Base-by-base conservation (phyloP, 495 filamentous ascomycete genomes). In the Penicillium odoratum region DNA sequence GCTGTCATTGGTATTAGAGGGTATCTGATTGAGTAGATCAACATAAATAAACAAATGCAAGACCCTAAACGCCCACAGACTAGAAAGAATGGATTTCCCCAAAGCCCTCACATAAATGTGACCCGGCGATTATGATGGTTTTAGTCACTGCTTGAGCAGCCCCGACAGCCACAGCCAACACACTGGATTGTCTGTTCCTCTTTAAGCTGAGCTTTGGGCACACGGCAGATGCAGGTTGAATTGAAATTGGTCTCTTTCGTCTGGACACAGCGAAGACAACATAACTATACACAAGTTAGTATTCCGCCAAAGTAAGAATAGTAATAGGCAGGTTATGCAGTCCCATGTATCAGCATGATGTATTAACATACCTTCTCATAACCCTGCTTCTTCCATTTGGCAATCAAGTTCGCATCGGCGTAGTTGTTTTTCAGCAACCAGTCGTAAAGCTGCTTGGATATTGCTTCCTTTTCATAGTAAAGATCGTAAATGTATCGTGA, bases 241-340 rank as follows among this genome's bases (percentile, higher is more conserved):
- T 94, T 95, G 79, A 98, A 98, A 72, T 98, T 98, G 25, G 93
- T 97, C 80, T 99, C 95, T 73, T 97, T 97, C 4, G 94, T 97
- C 70, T 99, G 94, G 53, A 99, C 92, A 74, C 94, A 99, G 59
- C 92, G 87, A 52, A 97, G 79, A 69, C 94, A 99, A 70, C 94
- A 99, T 7, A 98, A 74, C 88, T 92, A 63, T 31, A 46, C 15
- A 53, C 48, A 59, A 30, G 50, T 33, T 3, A 54, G 58, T 72
- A 51, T 21, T 21, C 21, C 21, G 21, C 21, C 21, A 21, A 21
- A 21, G 21, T 21, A 21, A 21, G 21, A 21, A 2, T 2, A 21
- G 1, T 40, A 16, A n/a, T 40, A 6, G 13, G n/a, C 38, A 16
- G 13, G 13, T 40, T 15, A 38, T 15, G 13, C 38, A 40, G 15